A percentile compares a stretch with the other conserved stretches of the same genome.
phyloP scores from a whole-genome alignment of 2,329 filamentous ascomycete genomes.

The Lecanosticta acicola region DNA sequence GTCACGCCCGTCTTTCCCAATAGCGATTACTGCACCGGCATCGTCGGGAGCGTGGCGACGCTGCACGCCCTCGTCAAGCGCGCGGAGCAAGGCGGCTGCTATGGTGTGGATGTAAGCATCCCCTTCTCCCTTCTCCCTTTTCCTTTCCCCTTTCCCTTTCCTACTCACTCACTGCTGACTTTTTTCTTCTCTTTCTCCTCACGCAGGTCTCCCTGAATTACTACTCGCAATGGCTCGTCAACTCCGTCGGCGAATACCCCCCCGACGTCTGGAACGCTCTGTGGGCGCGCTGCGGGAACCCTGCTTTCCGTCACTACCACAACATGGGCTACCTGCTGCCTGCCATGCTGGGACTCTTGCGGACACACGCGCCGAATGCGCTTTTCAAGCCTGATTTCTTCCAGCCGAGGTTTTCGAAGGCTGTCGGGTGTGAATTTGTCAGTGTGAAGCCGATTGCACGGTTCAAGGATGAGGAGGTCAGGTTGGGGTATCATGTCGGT shows the following conservation, averaged over 20 bases:
- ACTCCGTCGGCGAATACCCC: constrained; percentile 24
- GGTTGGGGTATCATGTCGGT: constrained; percentile 45
- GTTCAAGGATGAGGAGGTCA: constrained; percentile 35
- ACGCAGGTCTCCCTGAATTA: constrained; percentile 22
- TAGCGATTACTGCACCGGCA: constrained; percentile 17
- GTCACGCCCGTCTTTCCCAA: constrained; percentile 10
- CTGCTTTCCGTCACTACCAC: constrained; percentile 49
- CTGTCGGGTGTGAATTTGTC: constrained; percentile 36
- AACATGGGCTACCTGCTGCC: constrained; percentile 42
- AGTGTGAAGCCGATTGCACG: constrained; percentile 43
- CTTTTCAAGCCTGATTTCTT: constrained; percentile 49
- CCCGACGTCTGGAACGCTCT: constrained; percentile 44
- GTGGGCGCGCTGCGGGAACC: constrained; percentile 42
- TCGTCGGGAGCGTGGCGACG: constrained; percentile 17
- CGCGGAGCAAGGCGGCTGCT: constrained; percentile 24
- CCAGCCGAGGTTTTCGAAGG: constrained; percentile 36
- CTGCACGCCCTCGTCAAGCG: constrained; percentile 23
- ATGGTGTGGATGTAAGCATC: constrained; percentile 20
- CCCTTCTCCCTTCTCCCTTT: too few relatives aligned
- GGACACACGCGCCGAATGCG: constrained; percentile 34
- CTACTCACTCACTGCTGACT: too few relatives aligned
- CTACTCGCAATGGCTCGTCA: constrained; percentile 28
- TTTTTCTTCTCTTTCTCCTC: too few relatives aligned
- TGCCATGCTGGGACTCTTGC: constrained; percentile 38
- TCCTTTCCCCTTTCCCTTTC: too few relatives aligned